These are phyloP conservation scores for Penicillium griseofulvum DNA, from an alignment of 2,329 filamentous ascomycete species.

Conservation along the genomic window DNA sequence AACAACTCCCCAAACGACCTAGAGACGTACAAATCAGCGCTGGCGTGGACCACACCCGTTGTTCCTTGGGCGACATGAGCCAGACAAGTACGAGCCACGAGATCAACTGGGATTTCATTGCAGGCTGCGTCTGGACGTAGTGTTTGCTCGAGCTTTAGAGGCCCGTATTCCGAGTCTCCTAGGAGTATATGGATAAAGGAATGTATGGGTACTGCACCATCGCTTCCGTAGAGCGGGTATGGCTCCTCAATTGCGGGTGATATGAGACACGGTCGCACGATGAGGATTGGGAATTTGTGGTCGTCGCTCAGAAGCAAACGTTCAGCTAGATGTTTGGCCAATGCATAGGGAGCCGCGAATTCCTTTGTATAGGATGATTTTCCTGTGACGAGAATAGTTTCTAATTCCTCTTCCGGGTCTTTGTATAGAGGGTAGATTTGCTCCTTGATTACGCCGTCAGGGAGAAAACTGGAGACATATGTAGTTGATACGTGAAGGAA, in stretches of 20 bases:
- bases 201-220: slow-evolving; percentile 14
- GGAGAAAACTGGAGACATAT: slow-evolving; percentile 12
- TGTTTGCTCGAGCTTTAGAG: not conserved
- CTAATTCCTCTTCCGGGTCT: slow-evolving; percentile 2
- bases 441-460: slow-evolving; percentile 7
- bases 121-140: slow-evolving; percentile 4
- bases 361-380: slow-evolving; percentile 1
- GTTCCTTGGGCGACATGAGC: slow-evolving; percentile 14
- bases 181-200: slow-evolving; percentile 11
- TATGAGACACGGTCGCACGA: slow-evolving; percentile 17
- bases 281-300: slow-evolving; percentile 8
- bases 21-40: slow-evolving; percentile 1
- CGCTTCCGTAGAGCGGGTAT: slow-evolving; percentile 15
- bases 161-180: not conserved
- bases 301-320: slow-evolving; percentile 1
- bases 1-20: slow-evolving; percentile 1
- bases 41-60: slow-evolving; percentile 15
- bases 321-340: slow-evolving; percentile 20
- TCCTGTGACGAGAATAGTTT: slow-evolving; percentile 8
- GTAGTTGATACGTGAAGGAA: slow-evolving; percentile 18
- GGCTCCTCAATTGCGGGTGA: slow-evolving; percentile 19
- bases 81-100: slow-evolving; percentile 14
- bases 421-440: not conserved
- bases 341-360: slow-evolving; percentile 16
- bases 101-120: slow-evolving; percentile 22